phyloP scores from a whole-genome alignment of 2,329 filamentous ascomycete species.

The Pseudogymnoascus sp. region DNA sequence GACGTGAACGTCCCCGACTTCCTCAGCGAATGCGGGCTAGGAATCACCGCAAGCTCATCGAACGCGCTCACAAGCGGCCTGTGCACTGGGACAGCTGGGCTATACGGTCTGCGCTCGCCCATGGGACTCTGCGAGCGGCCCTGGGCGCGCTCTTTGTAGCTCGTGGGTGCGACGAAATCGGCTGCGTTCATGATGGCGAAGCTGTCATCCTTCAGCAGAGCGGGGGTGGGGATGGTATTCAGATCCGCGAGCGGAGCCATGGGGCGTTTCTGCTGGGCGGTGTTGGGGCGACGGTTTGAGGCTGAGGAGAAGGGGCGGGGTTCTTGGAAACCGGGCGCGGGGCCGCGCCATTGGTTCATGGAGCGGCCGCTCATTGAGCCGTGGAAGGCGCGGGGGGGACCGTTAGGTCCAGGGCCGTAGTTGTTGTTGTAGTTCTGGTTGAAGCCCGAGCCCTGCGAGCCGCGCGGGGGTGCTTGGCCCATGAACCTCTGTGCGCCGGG shows the following conservation, averaged over 20 bases:
- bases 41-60: slow-evolving; percentile 78
- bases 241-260: slow-evolving; percentile 70
- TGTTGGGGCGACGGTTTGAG: slow-evolving; percentile 38
- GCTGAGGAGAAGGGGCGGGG: slow-evolving; percentile 62
- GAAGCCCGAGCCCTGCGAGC: slow-evolving; percentile 43
- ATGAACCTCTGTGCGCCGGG: slow-evolving; percentile 47
- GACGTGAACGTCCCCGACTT: slow-evolving; percentile 73
- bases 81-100: slow-evolving; percentile 63
- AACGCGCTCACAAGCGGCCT: slow-evolving; percentile 78
- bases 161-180: slow-evolving; percentile 80
- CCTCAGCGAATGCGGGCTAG: slow-evolving; percentile 77
- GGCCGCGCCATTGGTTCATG: slow-evolving; percentile 18
- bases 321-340: slow-evolving; percentile 32
- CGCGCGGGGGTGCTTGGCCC: slow-evolving; percentile 33
- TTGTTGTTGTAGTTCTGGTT: slow-evolving; percentile 26
- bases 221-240: slow-evolving; percentile 73
- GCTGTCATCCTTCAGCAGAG: slow-evolving; percentile 74
- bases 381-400: slow-evolving; percentile 47
- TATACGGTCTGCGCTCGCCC: slow-evolving; percentile 65
- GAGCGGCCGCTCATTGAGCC: slow-evolving; percentile 23
- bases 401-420: slow-evolving; percentile 37
- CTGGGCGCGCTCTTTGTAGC: slow-evolving; percentile 58
- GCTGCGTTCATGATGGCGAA: slow-evolving; percentile 62
- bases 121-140: slow-evolving; percentile 62
- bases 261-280: slow-evolving; percentile 40